Percentiles rank a stretch among this genome's conserved stretches.
phyloP scores from a whole-genome alignment of 139 green algal species.

The Desmodesmus armatus region DNA sequence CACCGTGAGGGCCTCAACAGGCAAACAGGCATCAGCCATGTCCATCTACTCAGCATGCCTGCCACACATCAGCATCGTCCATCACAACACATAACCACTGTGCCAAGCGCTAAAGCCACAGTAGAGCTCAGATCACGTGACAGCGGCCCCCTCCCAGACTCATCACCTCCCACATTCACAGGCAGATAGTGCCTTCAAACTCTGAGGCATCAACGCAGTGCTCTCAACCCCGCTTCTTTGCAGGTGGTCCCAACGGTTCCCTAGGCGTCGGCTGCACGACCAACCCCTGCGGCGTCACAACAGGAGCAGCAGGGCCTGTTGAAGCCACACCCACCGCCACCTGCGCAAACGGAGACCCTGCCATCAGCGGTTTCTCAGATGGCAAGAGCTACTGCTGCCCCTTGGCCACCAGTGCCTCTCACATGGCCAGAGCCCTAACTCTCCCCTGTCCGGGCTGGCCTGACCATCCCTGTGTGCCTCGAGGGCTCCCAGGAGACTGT shows the following conservation, averaged over 20 bases:
- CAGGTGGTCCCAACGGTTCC: slow-evolving; percentile 20
- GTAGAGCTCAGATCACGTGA: too few relatives aligned
- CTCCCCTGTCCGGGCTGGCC: slow-evolving; percentile 6
- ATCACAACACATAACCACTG: too few relatives aligned
- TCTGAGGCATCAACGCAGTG: too few relatives aligned
- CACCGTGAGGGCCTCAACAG: too few relatives aligned
- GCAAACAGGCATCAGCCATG: too few relatives aligned
- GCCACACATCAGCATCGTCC: too few relatives aligned
- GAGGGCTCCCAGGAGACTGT: neutral
- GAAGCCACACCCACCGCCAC: neutral
- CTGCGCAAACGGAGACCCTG: neutral
- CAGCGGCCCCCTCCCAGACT: too few relatives aligned
- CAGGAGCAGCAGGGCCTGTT: neutral
- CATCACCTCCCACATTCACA: too few relatives aligned
- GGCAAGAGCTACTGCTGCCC: slow-evolving; percentile 16
- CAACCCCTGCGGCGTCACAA: slow-evolving; percentile 19
- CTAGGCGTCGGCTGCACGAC: slow-evolving; percentile 6
- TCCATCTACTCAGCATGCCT: too few relatives aligned
- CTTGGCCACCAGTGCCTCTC: neutral
- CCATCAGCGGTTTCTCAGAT: slow-evolving; percentile 14
- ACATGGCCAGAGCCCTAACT: neutral
- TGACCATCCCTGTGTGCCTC: slow-evolving; percentile 15
- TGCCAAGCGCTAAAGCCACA: too few relatives aligned
- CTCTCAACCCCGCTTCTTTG: too few relatives aligned
- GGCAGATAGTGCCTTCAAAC: too few relatives aligned